phyloP scores from a whole-genome alignment of 805 yeast genomes.

The Ogataea parapolymorpha region DNA sequence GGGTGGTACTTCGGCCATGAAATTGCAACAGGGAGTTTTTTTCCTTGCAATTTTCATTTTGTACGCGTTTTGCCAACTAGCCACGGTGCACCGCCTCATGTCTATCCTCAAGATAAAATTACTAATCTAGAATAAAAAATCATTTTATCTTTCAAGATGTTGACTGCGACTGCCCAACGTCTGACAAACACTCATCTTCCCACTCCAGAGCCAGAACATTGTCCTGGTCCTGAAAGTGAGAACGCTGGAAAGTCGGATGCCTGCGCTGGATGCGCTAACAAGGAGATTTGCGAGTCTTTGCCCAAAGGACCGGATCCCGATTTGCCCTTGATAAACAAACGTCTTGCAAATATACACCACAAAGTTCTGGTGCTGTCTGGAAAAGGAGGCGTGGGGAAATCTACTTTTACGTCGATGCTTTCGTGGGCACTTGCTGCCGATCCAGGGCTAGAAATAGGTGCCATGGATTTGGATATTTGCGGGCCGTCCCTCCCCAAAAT shows the following conservation, averaged over 20 bases:
- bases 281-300: conserved; percentile 79
- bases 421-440: conserved; percentile 93
- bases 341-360: conserved; percentile 65
- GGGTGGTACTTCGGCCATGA: conserved; percentile 3
- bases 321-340: conserved; percentile 65
- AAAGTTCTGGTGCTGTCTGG: conserved; percentile 78
- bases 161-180: conserved; percentile 12
- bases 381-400: conserved; percentile 96
- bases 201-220: conserved; percentile 92
- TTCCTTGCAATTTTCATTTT: not conserved
- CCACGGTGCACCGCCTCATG: conserved; percentile 1
- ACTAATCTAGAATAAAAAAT: conserved; percentile 2
- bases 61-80: conserved; percentile 7
- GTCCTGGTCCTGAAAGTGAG: conserved; percentile 98
- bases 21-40: not conserved
- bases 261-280: conserved; percentile 92
- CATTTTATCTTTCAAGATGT: conserved; percentile 6
- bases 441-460: conserved; percentile 81
- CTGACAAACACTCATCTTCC: conserved; percentile 27
- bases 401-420: conserved; percentile 93
- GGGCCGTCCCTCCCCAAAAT: conserved; percentile 96
- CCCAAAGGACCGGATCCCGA: conserved; percentile 97
- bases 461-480: conserved; percentile 96
- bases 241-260: conserved; percentile 92
- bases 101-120: not conserved